These are phyloP conservation scores for Fusarium brevicatenulatum DNA, from an alignment of 2,329 filamentous ascomycete species.

Conservation along the genomic window DNA sequence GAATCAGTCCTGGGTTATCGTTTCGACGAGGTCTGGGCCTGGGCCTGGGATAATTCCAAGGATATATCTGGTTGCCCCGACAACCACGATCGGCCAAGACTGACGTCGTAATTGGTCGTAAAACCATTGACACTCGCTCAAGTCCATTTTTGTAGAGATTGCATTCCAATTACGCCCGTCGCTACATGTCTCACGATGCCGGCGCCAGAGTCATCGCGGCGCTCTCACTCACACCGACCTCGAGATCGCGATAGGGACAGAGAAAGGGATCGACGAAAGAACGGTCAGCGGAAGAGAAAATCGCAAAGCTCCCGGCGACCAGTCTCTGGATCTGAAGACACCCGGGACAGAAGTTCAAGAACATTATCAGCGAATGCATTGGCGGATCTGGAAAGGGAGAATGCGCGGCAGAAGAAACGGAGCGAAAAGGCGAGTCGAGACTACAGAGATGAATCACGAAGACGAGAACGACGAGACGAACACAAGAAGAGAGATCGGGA, in stretches of 20 bases:
- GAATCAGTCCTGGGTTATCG: background rate
- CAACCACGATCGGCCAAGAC: constrained; percentile 8
- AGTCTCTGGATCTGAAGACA: constrained; percentile 49
- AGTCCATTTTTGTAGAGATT: constrained; percentile 19
- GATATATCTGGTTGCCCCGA: background rate
- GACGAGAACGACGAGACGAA: constrained; percentile 37
- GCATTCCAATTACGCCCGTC: constrained; percentile 42
- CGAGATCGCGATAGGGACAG: constrained; percentile 40
- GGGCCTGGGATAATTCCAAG: constrained; percentile 1
- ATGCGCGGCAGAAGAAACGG: constrained; percentile 59
- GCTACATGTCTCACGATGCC: constrained; percentile 47
- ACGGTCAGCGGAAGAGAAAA: constrained; percentile 51
- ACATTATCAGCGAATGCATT: constrained; percentile 65
- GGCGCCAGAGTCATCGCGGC: constrained; percentile 48
- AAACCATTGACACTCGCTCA: constrained; percentile 18
- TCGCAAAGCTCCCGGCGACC: constrained; percentile 47
- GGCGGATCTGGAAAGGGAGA: constrained; percentile 71
- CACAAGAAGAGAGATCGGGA: constrained; percentile 36
- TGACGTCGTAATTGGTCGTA: constrained; percentile 8
- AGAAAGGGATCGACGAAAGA: constrained; percentile 39
- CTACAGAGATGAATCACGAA: constrained; percentile 48
- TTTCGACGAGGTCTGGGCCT: background rate
- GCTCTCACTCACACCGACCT: constrained; percentile 42
- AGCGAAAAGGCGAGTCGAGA: constrained; percentile 29
- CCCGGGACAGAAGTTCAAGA: constrained; percentile 42